Percentiles rank a stretch among this genome's conserved stretches.
Evolutionary conservation across 306 rosid species (phyloP).

Genomic region (Urtica urens): DNA sequence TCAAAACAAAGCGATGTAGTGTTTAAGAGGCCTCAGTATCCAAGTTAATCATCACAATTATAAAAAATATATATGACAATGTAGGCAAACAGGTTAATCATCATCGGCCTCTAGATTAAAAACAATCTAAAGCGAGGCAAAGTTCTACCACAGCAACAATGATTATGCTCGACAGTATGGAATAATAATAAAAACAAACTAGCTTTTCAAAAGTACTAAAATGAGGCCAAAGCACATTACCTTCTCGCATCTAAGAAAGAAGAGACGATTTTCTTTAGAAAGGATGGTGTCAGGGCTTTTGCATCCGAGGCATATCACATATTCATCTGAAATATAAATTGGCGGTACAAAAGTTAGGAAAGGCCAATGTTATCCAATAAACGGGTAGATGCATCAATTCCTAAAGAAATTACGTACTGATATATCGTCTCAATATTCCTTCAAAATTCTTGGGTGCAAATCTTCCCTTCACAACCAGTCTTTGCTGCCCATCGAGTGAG

Average conservation of each 20-base stretch:
- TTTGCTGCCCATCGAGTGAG: conserved; percentile 91
- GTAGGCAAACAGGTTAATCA: conserved; percentile 15
- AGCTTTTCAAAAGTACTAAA: neutral
- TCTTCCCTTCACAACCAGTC: conserved; percentile 93
- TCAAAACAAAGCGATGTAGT: neutral
- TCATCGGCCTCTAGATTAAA: conserved; percentile 9
- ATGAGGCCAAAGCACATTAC: conserved; percentile 24
- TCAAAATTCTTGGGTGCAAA: conserved; percentile 95
- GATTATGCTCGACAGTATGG: neutral
- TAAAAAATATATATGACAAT: conserved; percentile 22
- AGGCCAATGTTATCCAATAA: neutral
- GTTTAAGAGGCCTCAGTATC: conserved; percentile 15
- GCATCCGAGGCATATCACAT: conserved; percentile 84
- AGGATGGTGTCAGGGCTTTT: conserved; percentile 95
- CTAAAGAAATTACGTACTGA: conserved; percentile 47
- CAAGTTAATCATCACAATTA: conserved; percentile 8
- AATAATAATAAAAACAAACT: neutral
- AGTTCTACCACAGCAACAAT: neutral
- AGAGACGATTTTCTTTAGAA: conserved; percentile 87
- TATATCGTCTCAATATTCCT: conserved; percentile 84
- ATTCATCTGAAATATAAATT: conserved; percentile 50
- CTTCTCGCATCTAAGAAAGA: conserved; percentile 96
- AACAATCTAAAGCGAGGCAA: neutral
- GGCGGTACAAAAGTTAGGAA: neutral
- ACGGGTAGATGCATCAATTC: neutral